Evolutionary conservation across 139 green algal species (phyloP).

Genomic region (Volvox reticuliferus): DNA sequence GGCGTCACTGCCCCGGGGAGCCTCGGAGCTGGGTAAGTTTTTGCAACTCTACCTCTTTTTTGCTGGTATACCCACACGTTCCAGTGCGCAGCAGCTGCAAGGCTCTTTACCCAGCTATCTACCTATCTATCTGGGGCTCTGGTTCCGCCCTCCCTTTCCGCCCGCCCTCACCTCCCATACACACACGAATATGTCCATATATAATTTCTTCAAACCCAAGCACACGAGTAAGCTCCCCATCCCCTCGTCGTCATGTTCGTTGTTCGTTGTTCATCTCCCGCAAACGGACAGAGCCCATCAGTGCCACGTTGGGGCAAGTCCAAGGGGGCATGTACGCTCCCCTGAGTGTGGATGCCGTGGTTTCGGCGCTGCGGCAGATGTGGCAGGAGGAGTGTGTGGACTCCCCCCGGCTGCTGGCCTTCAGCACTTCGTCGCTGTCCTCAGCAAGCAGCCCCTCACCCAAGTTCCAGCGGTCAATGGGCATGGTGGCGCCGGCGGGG

Average conservation of each 20-base stretch:
- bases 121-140: no score
- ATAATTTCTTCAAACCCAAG: no score
- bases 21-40: not conserved
- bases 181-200: no score
- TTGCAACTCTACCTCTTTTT: no score
- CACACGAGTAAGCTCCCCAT: no score
- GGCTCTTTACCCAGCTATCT: no score
- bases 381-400: constrained; percentile 48
- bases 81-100: no score
- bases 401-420: constrained; percentile 19
- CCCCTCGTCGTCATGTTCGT: no score
- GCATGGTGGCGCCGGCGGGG: constrained; percentile 39
- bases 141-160: no score
- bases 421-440: constrained; percentile 18
- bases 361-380: constrained; percentile 20
- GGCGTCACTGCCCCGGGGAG: not conserved
- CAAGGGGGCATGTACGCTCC: constrained; percentile 2
- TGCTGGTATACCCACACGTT: no score
- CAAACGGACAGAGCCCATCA: constrained; percentile 19
- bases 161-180: no score
- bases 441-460: constrained; percentile 20
- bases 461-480: constrained; percentile 50
- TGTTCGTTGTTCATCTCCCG: not conserved
- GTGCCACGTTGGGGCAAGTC: not conserved
- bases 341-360: constrained; percentile 42